Base-by-base conservation (phyloP, 2,329 filamentous ascomycete genomes). In the Talaromyces sp. region DNA sequence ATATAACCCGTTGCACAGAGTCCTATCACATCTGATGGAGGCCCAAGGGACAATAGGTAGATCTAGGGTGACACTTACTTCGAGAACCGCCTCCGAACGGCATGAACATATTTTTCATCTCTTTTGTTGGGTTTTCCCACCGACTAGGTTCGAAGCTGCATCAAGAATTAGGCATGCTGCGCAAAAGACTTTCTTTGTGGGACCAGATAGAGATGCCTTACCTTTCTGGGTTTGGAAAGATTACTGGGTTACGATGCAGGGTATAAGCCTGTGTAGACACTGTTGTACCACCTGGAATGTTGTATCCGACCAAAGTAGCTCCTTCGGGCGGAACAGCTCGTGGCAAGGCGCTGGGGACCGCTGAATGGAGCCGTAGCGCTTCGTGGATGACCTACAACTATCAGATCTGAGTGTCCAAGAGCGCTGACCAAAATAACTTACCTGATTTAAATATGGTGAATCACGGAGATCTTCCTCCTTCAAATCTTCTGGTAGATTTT, bases 11-110 rank as follows among this genome's bases (percentile, higher is more conserved):
- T 28, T 7, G 4, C 25, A 28, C 25, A 28, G 25, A 28, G 7
- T 7, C 7, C 7, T 7, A 28, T 28, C 25, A 28, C 7, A 4
- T 28, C 25, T 28, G 25, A 7, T 7, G 7, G 4, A 7, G 25
- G 7, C 7, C 25, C 25, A 7, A 3, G 7, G 25, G 25, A 7
- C 25, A 28, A 28, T 28, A 28, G n/a, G n/a, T n/a, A n/a, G 25
- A 28, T 28, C 25, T 7, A 7, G 25, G 25, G 7, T 28, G 25
- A 33, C 2, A 28, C 46, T 53, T 43, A 53, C 46, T 85, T 28
- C 85, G 75, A 0, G 84, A 81, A 0, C 86, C 86, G 19, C 81
- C 85, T 1, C 85, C 82, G 67, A 89, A 89, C 0, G 85, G 84
- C 77, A 83, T 85, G 65, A 88, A 87, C 13, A 81, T 81, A 1